Evolutionary conservation across 495 filamentous ascomycete genomes (phyloP).

Genomic region (Penicillium bovifimosum): DNA sequence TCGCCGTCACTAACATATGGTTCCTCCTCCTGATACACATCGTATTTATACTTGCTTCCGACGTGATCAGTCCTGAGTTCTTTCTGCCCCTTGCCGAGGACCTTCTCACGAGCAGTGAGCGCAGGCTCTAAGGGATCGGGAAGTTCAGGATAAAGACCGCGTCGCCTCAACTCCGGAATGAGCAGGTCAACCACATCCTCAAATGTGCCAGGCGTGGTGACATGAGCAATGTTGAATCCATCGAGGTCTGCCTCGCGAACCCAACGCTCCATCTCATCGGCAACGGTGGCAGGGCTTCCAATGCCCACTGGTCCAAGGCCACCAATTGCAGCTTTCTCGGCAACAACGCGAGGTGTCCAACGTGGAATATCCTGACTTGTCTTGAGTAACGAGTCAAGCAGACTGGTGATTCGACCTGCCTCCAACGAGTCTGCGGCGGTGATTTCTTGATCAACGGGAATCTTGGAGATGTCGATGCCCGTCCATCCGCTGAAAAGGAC

Average conservation of each 20-base stretch:
- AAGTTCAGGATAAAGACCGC: conserved; percentile 43
- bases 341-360: conserved; percentile 50
- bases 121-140: conserved; percentile 31
- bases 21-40: conserved; percentile 49
- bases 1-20: conserved; percentile 13
- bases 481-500: conserved; percentile 59
- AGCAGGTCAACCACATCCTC: conserved; percentile 57
- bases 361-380: conserved; percentile 44
- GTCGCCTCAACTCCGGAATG: conserved; percentile 51
- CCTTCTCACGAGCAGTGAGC: conserved; percentile 54
- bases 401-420: conserved; percentile 46
- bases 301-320: conserved; percentile 49
- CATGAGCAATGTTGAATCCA: conserved; percentile 53
- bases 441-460: conserved; percentile 53
- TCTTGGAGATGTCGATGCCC: conserved; percentile 54
- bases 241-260: conserved; percentile 54
- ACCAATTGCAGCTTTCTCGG: conserved; percentile 53
- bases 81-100: conserved; percentile 53
- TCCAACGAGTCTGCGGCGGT: conserved; percentile 47
- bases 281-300: conserved; percentile 50
- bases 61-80: conserved; percentile 49
- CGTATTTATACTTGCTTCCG: conserved; percentile 52
- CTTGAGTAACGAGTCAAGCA: conserved; percentile 47
- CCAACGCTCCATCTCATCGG: conserved; percentile 56
- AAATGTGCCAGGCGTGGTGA: conserved; percentile 56